Base-by-base conservation (phyloP, 371 early-diverging fungal genomes). In the Globomyces sp. region DNA sequence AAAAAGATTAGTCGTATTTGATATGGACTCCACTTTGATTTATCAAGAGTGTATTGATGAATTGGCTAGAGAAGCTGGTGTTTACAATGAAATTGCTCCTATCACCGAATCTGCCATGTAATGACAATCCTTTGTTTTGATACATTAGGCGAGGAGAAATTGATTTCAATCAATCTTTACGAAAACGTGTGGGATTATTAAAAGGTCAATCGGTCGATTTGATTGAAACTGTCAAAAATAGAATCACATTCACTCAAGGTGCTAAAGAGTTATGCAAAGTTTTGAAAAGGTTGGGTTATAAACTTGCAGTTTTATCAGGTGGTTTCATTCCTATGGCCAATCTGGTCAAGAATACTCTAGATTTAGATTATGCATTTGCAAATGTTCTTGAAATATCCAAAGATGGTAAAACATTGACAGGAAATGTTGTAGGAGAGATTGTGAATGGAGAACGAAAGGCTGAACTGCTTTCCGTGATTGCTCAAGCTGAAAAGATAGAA, bases 41-140 rank as follows among this genome's bases (percentile, higher is more conserved):
- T 91, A 92, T 72, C 96, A 97, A 75, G 99, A 98, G 71, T 96
- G 95, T 24, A 98, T 98, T 82, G 99, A 98, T 75, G 98, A 97
- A 79, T 91, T 98, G 77, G 99, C 97, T 9, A 78, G 89, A 42
- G 77, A 90, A 68, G 90, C 92, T 5, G 96, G 96, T 55, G 92
- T 96, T 34, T 90, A 93, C 45, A 89, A 90, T 13, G 75, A 94
- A 76, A 95, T 98, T 2, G 87, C 96, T 24, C 94, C 81, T 64
- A 96, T 98, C 66, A 98, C 98, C 2, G 93, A 95, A 74, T 78
- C 87, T n/a, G 98, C 98, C 0, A 80, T 80, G 80, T 24, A 24
- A 24, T 72, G 74, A 9, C 11, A 10, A 9, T 70, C 80, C 85
- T 13, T 93, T 95, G 0, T 94, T 94, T 94, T 24, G 24, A 24